Percentiles rank a stretch among this genome's conserved stretches.
Evolutionary conservation across 768 basidiomycete genomes (phyloP).

Genomic region (Termitomyces sp.): DNA sequence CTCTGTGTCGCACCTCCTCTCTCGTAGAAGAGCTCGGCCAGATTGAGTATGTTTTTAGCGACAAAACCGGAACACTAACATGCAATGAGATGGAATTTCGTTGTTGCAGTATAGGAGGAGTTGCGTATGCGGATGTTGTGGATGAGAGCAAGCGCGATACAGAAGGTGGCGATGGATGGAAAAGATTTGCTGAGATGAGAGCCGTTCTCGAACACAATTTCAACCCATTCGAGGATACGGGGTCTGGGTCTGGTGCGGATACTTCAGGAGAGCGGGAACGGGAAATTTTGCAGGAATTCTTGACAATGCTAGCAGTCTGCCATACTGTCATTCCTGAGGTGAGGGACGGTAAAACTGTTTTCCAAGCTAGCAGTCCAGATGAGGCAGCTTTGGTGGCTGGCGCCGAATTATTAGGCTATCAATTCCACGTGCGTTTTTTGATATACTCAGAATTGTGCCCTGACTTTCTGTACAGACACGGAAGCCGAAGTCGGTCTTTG

Average conservation of each 20-base stretch:
- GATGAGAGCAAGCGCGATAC: constrained; percentile 78
- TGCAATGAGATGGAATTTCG: constrained; percentile 99
- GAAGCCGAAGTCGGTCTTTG: constrained; percentile 93
- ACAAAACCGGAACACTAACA: constrained; percentile 93
- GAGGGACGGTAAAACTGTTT: constrained; percentile 83
- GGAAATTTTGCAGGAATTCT: constrained; percentile 61
- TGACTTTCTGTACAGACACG: constrained; percentile 53
- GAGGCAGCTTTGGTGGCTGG: constrained; percentile 95
- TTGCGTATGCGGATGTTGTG: constrained; percentile 85
- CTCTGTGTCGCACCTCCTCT: constrained; percentile 95
- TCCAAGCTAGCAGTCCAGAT: constrained; percentile 96
- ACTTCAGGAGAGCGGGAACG: constrained; percentile 33
- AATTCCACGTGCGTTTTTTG: constrained; percentile 73
- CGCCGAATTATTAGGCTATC: constrained; percentile 87
- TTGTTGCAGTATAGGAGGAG: constrained; percentile 83
- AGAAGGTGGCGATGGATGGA: constrained; percentile 60
- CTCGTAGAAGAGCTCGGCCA: constrained; percentile 98
- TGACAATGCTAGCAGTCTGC: constrained; percentile 88
- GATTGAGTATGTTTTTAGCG: constrained; percentile 94
- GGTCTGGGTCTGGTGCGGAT: constrained; percentile 26
- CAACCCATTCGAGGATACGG: constrained; percentile 57
- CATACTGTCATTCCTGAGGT: constrained; percentile 98
- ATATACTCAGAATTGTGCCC: background rate
- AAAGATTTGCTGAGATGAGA: constrained; percentile 73
- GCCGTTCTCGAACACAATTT: constrained; percentile 42